These are phyloP conservation scores for Pichia californica DNA, from an alignment of 805 yeast species.

Conservation along the genomic window DNA sequence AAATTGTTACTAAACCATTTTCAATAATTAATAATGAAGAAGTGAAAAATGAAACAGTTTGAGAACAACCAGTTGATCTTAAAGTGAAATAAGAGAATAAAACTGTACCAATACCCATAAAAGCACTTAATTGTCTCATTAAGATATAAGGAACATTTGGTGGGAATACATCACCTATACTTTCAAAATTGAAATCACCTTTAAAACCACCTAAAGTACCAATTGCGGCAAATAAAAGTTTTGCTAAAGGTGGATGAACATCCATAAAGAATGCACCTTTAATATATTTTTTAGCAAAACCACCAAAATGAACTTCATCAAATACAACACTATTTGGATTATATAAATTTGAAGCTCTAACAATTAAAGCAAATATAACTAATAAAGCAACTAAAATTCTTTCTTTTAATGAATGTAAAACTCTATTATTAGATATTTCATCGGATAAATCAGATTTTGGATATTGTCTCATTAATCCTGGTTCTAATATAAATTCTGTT, in stretches of 20 bases:
- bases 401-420: constrained; percentile 34
- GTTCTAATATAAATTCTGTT: constrained; percentile 38
- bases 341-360: constrained; percentile 57
- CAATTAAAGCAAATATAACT: constrained; percentile 38
- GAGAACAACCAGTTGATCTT: constrained; percentile 65
- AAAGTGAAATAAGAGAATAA: constrained; percentile 60
- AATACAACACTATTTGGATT: constrained; percentile 85
- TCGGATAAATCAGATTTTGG: constrained; percentile 46
- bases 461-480: constrained; percentile 51
- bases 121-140: constrained; percentile 68
- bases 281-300: constrained; percentile 88
- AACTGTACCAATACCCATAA: constrained; percentile 63
- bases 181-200: constrained; percentile 62
- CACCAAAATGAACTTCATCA: constrained; percentile 98
- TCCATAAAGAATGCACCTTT: constrained; percentile 71
- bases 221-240: constrained; percentile 70
- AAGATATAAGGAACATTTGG: constrained; percentile 51
- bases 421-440: constrained; percentile 34
- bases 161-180: constrained; percentile 62
- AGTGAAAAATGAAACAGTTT: constrained; percentile 53
- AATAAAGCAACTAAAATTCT: constrained; percentile 36
- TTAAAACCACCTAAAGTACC: constrained; percentile 62
- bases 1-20: constrained; percentile 63
- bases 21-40: constrained; percentile 54
- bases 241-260: constrained; percentile 85